A percentile compares a stretch with the other conserved stretches of the same genome.
These are phyloP conservation scores for Arachnopeziza araneosa DNA, from an alignment of 2,329 filamentous ascomycete species.

Conservation along the genomic window DNA sequence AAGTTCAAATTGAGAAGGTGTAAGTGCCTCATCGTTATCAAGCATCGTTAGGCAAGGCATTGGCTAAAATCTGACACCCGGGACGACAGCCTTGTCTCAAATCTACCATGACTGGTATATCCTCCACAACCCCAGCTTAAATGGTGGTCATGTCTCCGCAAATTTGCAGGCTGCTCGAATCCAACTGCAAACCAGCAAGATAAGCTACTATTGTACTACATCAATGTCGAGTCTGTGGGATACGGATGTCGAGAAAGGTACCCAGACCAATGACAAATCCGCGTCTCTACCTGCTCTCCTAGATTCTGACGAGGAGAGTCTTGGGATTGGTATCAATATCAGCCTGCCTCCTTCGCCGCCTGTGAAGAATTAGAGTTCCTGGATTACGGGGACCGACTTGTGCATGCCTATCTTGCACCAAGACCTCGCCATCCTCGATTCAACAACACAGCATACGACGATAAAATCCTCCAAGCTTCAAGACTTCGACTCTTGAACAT, in stretches of 20 bases:
- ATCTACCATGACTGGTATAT: neutral
- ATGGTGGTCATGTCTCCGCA: too few species aligned
- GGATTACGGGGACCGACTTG: neutral
- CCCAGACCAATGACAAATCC: neutral
- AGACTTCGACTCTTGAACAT: neutral
- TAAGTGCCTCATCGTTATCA: neutral
- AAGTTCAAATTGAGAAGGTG: neutral
- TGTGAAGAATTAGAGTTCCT: neutral
- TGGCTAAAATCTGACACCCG: neutral
- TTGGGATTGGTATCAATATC: neutral
- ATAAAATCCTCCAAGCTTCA: neutral
- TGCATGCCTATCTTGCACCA: neutral
- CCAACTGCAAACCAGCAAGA: neutral
- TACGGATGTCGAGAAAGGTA: neutral
- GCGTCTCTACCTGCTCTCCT: neutral
- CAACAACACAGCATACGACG: neutral
- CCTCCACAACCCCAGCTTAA: neutral
- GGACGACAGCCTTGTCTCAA: neutral
- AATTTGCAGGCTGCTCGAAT: neutral
- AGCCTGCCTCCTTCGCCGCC: neutral
- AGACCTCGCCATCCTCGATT: neutral
- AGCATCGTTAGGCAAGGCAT: neutral
- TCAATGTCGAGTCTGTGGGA: neutral
- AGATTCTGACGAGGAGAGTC: neutral
- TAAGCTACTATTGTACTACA: neutral